phyloP scores from a whole-genome alignment of 306 rosid genomes.

The Ochetophila trinervis region DNA sequence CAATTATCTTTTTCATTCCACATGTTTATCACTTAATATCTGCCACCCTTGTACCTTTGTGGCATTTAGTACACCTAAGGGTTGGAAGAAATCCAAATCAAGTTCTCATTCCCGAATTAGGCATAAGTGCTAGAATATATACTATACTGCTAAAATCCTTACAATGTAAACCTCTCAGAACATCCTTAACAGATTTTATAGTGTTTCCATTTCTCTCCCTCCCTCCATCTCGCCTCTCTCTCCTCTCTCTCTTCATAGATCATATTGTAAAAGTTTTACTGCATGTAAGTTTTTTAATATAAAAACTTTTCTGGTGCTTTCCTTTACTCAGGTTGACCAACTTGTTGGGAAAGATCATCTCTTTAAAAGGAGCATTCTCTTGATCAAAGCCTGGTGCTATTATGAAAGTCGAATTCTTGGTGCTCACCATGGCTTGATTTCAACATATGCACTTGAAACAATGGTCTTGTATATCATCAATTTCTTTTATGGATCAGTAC shows the following conservation, averaged over 20 bases:
- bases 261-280: background rate
- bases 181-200: background rate
- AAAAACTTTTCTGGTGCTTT: conserved; percentile 17
- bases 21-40: too few relatives aligned
- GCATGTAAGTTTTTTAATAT: conserved; percentile 4
- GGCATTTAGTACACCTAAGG: too few relatives aligned
- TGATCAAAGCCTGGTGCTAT: conserved; percentile 77
- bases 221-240: background rate
- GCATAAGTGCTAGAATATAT: too few relatives aligned
- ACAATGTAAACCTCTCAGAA: background rate
- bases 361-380: conserved; percentile 56
- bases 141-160: background rate
- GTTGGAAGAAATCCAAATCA: background rate
- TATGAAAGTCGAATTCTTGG: conserved; percentile 77
- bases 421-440: conserved; percentile 55
- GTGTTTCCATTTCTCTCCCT: background rate
- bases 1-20: too few relatives aligned
- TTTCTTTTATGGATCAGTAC: conserved; percentile 48
- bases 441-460: conserved; percentile 66
- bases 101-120: background rate
- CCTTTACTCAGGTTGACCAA: conserved; percentile 45
- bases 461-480: conserved; percentile 58
- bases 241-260: background rate
- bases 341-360: conserved; percentile 58
- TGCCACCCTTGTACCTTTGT: too few relatives aligned